Conservation (phyloP, 495 filamentous ascomycete genomes). For the Bathelium albidoporum region DNA sequence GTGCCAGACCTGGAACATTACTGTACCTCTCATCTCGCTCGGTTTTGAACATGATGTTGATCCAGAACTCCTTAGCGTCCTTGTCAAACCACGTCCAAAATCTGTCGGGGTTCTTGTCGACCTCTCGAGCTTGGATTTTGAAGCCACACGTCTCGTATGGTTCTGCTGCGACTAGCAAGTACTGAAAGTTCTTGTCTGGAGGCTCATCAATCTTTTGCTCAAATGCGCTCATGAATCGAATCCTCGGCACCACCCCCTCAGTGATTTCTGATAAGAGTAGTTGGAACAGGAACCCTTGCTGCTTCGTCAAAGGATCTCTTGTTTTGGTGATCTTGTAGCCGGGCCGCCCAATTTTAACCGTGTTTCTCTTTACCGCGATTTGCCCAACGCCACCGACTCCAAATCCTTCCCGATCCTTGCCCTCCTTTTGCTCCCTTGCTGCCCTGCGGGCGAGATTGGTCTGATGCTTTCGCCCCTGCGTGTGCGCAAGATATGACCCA, state of each 20-base stretch:
- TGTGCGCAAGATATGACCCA: slow-evolving; percentile 97
- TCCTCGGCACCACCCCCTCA: slow-evolving; percentile 61
- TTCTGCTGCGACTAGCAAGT: slow-evolving; percentile 89
- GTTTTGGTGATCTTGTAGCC: slow-evolving; percentile 98
- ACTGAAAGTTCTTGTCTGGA: slow-evolving; percentile 91
- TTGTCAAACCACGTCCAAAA: slow-evolving; percentile 95
- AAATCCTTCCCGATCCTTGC: slow-evolving; percentile 54
- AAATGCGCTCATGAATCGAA: slow-evolving; percentile 94
- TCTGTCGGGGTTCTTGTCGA: slow-evolving; percentile 75
- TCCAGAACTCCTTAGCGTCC: slow-evolving; percentile 94
- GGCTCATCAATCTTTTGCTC: slow-evolving; percentile 93
- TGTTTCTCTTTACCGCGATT: slow-evolving; percentile 65
- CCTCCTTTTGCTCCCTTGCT: slow-evolving; percentile 86
- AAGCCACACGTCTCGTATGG: slow-evolving; percentile 96
- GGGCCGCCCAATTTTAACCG: slow-evolving; percentile 94
- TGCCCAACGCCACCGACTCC: slow-evolving; percentile 48
- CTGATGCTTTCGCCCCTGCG: slow-evolving; percentile 97
- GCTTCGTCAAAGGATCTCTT: slow-evolving; percentile 77
- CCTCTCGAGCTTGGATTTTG: slow-evolving; percentile 89
- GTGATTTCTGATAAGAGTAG: slow-evolving; percentile 90
- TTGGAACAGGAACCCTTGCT: slow-evolving; percentile 87
- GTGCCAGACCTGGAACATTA: slow-evolving; percentile 82
- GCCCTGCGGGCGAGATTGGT: slow-evolving; percentile 97
- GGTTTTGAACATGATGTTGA: slow-evolving; percentile 99
- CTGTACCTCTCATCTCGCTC: slow-evolving; percentile 94